Conservation (phyloP, 805 yeast genomes). For the Wickerhamomyces ciferrii region DNA sequence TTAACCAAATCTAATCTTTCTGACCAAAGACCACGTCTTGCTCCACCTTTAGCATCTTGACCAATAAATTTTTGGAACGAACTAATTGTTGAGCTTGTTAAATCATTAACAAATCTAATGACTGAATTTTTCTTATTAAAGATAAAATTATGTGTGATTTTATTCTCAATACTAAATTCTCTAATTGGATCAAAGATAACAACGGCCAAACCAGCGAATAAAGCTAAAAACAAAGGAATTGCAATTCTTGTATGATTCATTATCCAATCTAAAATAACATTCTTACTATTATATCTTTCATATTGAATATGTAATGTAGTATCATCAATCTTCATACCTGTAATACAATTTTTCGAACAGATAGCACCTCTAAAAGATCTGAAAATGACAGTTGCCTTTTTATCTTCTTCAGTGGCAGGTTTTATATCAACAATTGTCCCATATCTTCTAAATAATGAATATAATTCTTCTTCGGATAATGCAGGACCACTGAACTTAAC, state of each 20-base stretch:
- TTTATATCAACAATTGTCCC: conserved; percentile 76
- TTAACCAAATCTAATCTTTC: conserved; percentile 66
- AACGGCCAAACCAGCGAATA: conserved; percentile 78
- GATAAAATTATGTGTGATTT: conserved; percentile 57
- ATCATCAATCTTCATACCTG: conserved; percentile 64
- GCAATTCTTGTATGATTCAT: conserved; percentile 77
- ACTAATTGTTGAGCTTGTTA: conserved; percentile 24
- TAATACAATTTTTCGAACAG: conserved; percentile 84
- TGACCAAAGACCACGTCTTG: conserved; percentile 47
- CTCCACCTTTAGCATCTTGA: conserved; percentile 19
- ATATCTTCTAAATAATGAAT: conserved; percentile 78
- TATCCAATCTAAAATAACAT: conserved; percentile 51
- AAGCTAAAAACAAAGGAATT: conserved; percentile 73
- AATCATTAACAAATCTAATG: conserved; percentile 29
- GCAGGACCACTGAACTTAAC: conserved; percentile 74
- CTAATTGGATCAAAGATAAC: conserved; percentile 90
- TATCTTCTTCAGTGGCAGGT: conserved; percentile 33
- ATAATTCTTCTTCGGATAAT: conserved; percentile 75
- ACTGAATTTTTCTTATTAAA: conserved; percentile 40
- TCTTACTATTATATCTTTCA: conserved; percentile 48
- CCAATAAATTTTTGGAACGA: conserved; percentile 31
- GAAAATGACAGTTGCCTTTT: conserved; percentile 50
- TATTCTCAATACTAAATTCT: conserved; percentile 68
- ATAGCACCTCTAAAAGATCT: conserved; percentile 61
- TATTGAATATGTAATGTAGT: conserved; percentile 74